phyloP scores from a whole-genome alignment of 345 rosid genomes.

The thale cress (Arabidopsis thaliana) region DNA sequence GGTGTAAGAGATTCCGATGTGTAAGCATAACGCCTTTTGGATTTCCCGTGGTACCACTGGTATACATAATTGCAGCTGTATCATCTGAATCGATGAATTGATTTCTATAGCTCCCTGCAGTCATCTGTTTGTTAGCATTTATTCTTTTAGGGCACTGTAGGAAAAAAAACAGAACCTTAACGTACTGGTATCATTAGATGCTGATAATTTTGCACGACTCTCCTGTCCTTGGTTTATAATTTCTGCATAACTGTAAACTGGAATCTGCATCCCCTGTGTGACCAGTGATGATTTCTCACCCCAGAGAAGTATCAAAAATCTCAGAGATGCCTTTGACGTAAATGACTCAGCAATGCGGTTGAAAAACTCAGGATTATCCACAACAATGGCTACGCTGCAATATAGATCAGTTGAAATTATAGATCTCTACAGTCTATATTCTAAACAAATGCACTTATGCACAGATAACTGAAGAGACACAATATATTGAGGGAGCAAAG shows the following conservation, averaged over 20 bases:
- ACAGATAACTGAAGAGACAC: constrained; percentile 16
- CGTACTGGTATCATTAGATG: constrained; percentile 63
- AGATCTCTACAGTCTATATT: constrained; percentile 6
- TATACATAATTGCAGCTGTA: constrained; percentile 83
- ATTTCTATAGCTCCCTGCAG: constrained; percentile 58
- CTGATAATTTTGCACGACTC: constrained; percentile 51
- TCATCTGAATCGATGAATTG: constrained; percentile 70
- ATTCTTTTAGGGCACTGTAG: background rate
- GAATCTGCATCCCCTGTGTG: constrained; percentile 48
- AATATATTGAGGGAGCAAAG: background rate
- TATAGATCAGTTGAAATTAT: background rate
- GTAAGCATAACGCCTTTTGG: constrained; percentile 98
- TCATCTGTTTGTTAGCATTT: constrained; percentile 23
- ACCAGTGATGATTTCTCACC: constrained; percentile 71
- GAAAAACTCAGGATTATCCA: constrained; percentile 89
- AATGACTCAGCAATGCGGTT: constrained; percentile 69
- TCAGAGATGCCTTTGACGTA: constrained; percentile 59
- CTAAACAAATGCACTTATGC: constrained; percentile 24
- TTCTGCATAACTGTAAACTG: constrained; percentile 69
- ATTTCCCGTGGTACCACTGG: constrained; percentile 97
- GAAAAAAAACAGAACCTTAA: constrained; percentile 12
- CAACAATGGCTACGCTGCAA: constrained; percentile 88
- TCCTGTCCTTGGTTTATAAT: constrained; percentile 68
- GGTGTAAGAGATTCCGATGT: constrained; percentile 86
- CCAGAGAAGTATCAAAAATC: constrained; percentile 85